Base-by-base conservation (phyloP, 2,329 filamentous ascomycete species). In the Aspergillus costaricaensis region DNA sequence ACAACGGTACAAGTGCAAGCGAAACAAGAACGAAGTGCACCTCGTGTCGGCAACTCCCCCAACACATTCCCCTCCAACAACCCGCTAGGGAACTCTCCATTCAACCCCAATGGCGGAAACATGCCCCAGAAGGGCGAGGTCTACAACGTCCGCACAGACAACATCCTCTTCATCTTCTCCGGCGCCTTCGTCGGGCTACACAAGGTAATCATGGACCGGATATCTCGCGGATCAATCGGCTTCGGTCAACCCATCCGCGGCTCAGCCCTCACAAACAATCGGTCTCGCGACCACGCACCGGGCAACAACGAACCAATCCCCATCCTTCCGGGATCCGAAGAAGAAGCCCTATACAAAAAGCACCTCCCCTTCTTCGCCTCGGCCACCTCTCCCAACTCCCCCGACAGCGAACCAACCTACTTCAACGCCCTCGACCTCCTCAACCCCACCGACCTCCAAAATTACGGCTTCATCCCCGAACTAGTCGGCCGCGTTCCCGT, bases 111-210 rank as follows among this genome's bases (percentile, higher is more conserved):
- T 19, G 66, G 68, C 10, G 65, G 71, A 17, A 73, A 68, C n/a
- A 62, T 68, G 17, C 68, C 76, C 3, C 71, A 75, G 52, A 88
- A 86, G 72, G 81, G 81, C 19, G 86, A 88, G 62, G 79, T 85
- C 4, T 88, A 84, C 75, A 88, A 91, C 58, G 88, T 97, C 60
- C 90, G 95, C 69, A 99, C 95, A 0, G 93, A 92, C 65, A 97
- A 98, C 69, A 98, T 99, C 61, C 85, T 99, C 27, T 99, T 99
- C 78, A 92, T 99, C 44, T 96, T 95, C 74, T 96, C 93, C 12
- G 95, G 95, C 17, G 95, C 95, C 17, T 99, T 99, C 73, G 91
- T 96, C 38, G 94, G 93, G 2, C 82, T 98, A 1, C 91, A 97
- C 70, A 96, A 96, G 74, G 85, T 90, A 36, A 86, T 99, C 52